Evolutionary conservation across 177 flowering plant species (phyloP).

Genomic region (Vitis hybrid): DNA sequence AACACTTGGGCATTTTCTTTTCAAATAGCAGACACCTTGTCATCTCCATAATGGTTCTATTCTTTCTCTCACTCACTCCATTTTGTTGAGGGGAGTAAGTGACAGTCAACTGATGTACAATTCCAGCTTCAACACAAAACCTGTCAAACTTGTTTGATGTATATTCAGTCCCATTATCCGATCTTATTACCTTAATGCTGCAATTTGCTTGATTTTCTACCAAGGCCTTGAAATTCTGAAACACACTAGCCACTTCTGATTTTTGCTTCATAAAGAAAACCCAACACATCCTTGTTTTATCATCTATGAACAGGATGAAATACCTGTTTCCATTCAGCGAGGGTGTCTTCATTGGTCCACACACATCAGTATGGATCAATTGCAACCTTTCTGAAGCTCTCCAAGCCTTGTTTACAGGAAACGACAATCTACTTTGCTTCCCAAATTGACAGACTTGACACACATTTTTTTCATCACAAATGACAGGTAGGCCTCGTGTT

Average conservation of each 20-base stretch:
- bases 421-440: not conserved
- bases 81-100: constrained; percentile 4
- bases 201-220: not conserved
- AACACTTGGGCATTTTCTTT: no score
- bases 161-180: constrained; percentile 1
- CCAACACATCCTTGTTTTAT: constrained; percentile 9
- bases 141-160: not conserved
- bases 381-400: not conserved
- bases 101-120: not conserved
- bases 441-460: constrained; percentile 7
- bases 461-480: not conserved
- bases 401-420: not conserved
- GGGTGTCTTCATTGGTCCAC: constrained; percentile 4
- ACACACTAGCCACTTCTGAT: not conserved
- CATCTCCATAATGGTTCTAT: no score
- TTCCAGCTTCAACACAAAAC: not conserved
- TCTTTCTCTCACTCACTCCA: constrained; percentile 1
- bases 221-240: constrained; percentile 1
- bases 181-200: not conserved
- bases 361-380: not conserved
- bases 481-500: not conserved
- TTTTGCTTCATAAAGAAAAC: constrained; percentile 1
- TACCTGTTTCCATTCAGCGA: not conserved
- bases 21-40: no score
- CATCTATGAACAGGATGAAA: constrained; percentile 7